Base-by-base conservation (phyloP, 108 stramenopile genomes). In the Cyclostephanos tholiformis region DNA sequence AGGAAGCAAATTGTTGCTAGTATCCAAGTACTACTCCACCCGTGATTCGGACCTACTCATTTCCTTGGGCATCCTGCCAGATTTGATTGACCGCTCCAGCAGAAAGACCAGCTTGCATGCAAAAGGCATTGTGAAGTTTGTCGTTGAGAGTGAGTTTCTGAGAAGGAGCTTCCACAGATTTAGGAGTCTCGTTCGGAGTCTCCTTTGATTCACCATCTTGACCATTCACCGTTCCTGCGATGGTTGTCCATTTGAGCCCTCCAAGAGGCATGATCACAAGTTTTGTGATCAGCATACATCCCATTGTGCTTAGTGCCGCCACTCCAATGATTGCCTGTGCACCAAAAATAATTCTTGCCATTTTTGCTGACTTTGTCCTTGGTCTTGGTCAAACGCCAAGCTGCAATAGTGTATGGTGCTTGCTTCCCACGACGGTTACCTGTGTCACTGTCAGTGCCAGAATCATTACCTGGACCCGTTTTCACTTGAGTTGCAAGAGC, bases 31-130 rank as follows among this genome's bases (percentile, higher is more conserved):
- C 41, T 41, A 9, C n/a, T n/a, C n/a, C n/a, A n/a, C n/a, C n/a
- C n/a, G n/a, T n/a, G n/a, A n/a, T n/a, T n/a, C n/a, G n/a, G 52
- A 53, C n/a, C 52, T 53, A 53, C 23, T 53, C 52, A 8, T 53
- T 53, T 53, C 52, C 52, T 19, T 3, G 8, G n/a, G 52, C 52
- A 25, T 53, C 52, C 20, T 22, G 4, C 52, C 52, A 53, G 52
- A 53, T 53, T 53, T 19, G 20, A 25, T 53, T 19, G 8, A 25
- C 19, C 52, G 25, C 20, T 25, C 20, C 52, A 25, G 52, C 20
- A 0, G n/a, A 53, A 22, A 53, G 20, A 6, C 52, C 52, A 25
- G 52, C 52, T 53, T n/a, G n/a, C n/a, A n/a, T n/a, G n/a, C n/a
- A n/a, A n/a, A n/a, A n/a, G n/a, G n/a, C n/a, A n/a, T n/a, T 53